phyloP scores from a whole-genome alignment of 805 yeast genomes.

The Saccharomyces mikatae region DNA sequence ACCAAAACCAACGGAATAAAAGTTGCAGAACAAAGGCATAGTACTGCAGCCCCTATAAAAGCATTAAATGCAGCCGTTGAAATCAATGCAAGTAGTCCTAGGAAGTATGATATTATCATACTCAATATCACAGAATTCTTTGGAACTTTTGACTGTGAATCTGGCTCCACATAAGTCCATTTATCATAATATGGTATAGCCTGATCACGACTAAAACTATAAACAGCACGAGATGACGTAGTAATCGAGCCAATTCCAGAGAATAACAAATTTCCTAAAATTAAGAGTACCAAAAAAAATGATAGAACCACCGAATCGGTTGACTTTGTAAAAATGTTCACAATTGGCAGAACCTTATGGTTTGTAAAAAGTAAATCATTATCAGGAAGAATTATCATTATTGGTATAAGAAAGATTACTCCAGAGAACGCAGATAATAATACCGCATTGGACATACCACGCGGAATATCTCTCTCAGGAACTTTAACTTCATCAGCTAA shows the following conservation, averaged over 20 bases:
- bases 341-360: slow-evolving; percentile 70
- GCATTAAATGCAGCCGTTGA: slow-evolving; percentile 75
- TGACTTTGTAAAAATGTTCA: slow-evolving; percentile 61
- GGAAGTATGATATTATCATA: slow-evolving; percentile 48
- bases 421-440: slow-evolving; percentile 61
- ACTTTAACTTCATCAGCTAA: slow-evolving; percentile 73
- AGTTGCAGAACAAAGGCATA: slow-evolving; percentile 65
- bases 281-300: slow-evolving; percentile 54
- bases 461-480: slow-evolving; percentile 69
- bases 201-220: slow-evolving; percentile 75
- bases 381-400: slow-evolving; percentile 66
- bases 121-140: slow-evolving; percentile 60
- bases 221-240: slow-evolving; percentile 75
- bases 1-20: slow-evolving; percentile 66
- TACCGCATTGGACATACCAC: slow-evolving; percentile 62
- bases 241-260: slow-evolving; percentile 76
- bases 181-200: slow-evolving; percentile 59
- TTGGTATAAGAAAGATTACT: slow-evolving; percentile 60
- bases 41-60: slow-evolving; percentile 75
- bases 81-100: slow-evolving; percentile 59
- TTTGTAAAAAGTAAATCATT: slow-evolving; percentile 45
- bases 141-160: slow-evolving; percentile 53
- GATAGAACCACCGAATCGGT: slow-evolving; percentile 65
- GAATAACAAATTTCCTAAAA: slow-evolving; percentile 62
- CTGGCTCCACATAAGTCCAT: slow-evolving; percentile 59